Base-by-base conservation (phyloP, 2,329 filamentous ascomycete genomes). In the Emergomyces africanus region DNA sequence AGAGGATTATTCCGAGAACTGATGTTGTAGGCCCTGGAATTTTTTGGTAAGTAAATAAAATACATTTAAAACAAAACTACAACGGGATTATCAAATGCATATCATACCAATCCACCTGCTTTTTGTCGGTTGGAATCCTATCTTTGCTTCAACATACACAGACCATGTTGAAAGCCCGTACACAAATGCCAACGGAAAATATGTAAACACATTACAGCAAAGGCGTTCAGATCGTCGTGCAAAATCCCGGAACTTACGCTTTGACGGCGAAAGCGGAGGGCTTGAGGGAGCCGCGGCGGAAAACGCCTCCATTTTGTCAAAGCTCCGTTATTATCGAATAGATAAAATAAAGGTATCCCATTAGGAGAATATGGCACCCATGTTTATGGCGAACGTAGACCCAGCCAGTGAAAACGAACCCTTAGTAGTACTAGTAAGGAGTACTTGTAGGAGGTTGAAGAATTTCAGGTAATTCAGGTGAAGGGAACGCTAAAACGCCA, bases 151-250 rank as follows among this genome's bases (percentile, higher is more conserved):
- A 9, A 96, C 90, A 81, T 88, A 96, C n/a, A 87, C 83, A 2
- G 90, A 91, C 94, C 94, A 99, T 12, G 87, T 87, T n/a, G 90
- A 92, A 65, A 96, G 74, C 59, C 87, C 82, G 69, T 96, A 96
- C 60, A 97, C 89, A 70, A 97, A 96, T 33, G 78, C 78, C 20
- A 97, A 79, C n/a, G 92, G 92, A 65, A 95, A 89, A 72, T 90
- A 96, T 30, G 84, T 88, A 57, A 87, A 80, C 61, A 84, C 82
- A 49, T 80, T 77, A 76, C 91, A 97, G 79, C 90, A 96, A 69
- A 83, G 86, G 55, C 90, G 87, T 79, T 96, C 91, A 67, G 88
- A 79, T 64, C 69, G 74, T 60, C 74, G 72, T 12, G 75, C 74
- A 68, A 74, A 76, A 20, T 70, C 68, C 55, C 71, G 72, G 39